These are phyloP conservation scores for Lagenidium sp. DNA, from an alignment of 352 stramenopile species.

Conservation along the genomic window DNA sequence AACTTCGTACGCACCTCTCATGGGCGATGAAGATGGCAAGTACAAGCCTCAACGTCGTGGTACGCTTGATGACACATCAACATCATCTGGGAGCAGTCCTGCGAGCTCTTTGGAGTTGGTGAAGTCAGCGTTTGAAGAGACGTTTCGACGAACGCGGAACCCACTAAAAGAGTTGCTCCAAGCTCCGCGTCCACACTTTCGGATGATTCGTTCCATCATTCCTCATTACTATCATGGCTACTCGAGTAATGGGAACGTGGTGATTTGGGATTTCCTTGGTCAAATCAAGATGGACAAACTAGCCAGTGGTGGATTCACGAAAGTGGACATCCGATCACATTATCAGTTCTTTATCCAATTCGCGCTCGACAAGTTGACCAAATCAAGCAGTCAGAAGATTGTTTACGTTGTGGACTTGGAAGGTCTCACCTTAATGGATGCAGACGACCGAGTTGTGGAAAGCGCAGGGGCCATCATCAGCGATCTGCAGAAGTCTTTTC, in stretches of 20 bases:
- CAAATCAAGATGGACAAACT: conserved; percentile 75
- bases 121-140: conserved; percentile 63
- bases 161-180: conserved; percentile 26
- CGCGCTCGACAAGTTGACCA: conserved; percentile 56
- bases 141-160: conserved; percentile 37
- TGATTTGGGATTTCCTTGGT: conserved; percentile 74
- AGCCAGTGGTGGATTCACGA: conserved; percentile 56
- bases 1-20: conserved; percentile 58
- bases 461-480: conserved; percentile 40
- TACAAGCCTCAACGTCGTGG: conserved; percentile 26
- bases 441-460: conserved; percentile 62
- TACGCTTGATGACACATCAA: conserved; percentile 18
- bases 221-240: conserved; percentile 77
- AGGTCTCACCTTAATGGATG: conserved; percentile 56
- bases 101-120: conserved; percentile 40
- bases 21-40: conserved; percentile 40
- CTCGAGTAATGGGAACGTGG: conserved; percentile 47
- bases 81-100: conserved; percentile 10
- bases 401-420: conserved; percentile 77
- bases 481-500: conserved; percentile 49
- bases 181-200: conserved; percentile 60
- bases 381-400: conserved; percentile 46
- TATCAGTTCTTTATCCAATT: conserved; percentile 78
- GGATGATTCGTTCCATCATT: conserved; percentile 54
- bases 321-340: conserved; percentile 52